Evolutionary conservation across 495 filamentous ascomycete species (phyloP).

Genomic region (Evernia prunastri): DNA sequence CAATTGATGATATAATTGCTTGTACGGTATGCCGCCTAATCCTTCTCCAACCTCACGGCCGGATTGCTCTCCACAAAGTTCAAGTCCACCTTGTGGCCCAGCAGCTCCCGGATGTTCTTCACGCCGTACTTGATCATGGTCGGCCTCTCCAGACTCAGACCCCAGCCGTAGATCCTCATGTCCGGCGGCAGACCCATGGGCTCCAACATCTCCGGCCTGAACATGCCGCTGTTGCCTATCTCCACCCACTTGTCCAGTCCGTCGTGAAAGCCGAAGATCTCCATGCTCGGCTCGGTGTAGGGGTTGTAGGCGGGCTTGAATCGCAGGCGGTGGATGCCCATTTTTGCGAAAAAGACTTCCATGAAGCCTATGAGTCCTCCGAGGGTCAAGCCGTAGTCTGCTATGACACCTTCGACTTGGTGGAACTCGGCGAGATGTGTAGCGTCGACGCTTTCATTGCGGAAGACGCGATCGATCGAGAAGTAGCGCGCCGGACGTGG

Average conservation of each 20-base stretch:
- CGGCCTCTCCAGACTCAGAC: constrained; percentile 82
- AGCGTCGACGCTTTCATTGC: constrained; percentile 91
- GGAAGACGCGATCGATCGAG: constrained; percentile 95
- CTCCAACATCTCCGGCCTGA: constrained; percentile 92
- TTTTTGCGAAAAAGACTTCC: constrained; percentile 90
- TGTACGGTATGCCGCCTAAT: constrained; percentile 11
- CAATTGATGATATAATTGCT: not conserved
- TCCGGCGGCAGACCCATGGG: constrained; percentile 83
- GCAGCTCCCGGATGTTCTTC: constrained; percentile 74
- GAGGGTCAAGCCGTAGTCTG: constrained; percentile 83
- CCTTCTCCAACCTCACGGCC: constrained; percentile 65
- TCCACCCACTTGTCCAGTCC: constrained; percentile 89
- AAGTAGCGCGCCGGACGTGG: constrained; percentile 86
- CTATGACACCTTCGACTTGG: constrained; percentile 96
- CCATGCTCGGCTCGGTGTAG: constrained; percentile 97
- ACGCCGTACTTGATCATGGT: constrained; percentile 90
- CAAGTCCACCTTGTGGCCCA: constrained; percentile 82
- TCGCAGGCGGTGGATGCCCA: constrained; percentile 80
- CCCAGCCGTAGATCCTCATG: constrained; percentile 86
- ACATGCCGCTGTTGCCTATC: constrained; percentile 98
- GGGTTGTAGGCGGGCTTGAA: constrained; percentile 99
- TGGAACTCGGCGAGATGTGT: constrained; percentile 98
- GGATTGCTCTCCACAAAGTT: constrained; percentile 77
- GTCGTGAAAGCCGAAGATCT: constrained; percentile 89
- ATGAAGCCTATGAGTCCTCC: constrained; percentile 96